These are phyloP conservation scores for Apiospora sp. DNA, from an alignment of 2,329 filamentous ascomycete genomes.

Conservation along the genomic window DNA sequence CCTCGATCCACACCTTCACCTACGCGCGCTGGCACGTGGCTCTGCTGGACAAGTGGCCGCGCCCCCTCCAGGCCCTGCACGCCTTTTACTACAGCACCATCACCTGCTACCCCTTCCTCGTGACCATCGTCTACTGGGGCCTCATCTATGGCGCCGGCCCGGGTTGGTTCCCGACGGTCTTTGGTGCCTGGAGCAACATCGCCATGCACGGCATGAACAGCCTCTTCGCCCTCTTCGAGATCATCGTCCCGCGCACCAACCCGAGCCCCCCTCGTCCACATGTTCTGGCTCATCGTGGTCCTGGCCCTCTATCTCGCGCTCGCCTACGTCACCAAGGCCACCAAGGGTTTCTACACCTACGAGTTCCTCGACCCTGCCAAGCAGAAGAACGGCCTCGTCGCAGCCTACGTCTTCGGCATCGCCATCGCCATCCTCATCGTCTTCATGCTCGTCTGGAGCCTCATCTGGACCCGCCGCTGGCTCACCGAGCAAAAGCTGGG, in stretches of 20 bases:
- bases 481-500: constrained; percentile 44
- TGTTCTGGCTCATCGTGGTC: constrained; percentile 73
- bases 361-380: constrained; percentile 72
- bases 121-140: constrained; percentile 76
- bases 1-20: constrained; percentile 72
- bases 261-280: constrained; percentile 67
- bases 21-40: constrained; percentile 65
- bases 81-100: constrained; percentile 69
- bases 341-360: constrained; percentile 80
- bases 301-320: constrained; percentile 76
- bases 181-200: constrained; percentile 69
- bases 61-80: constrained; percentile 70
- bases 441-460: constrained; percentile 50
- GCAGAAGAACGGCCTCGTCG: constrained; percentile 63
- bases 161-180: constrained; percentile 61
- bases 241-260: constrained; percentile 71
- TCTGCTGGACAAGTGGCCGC: constrained; percentile 67
- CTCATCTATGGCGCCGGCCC: constrained; percentile 72
- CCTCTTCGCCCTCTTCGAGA: constrained; percentile 77
- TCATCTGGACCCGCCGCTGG: constrained; percentile 51
- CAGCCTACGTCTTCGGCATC: constrained; percentile 66
- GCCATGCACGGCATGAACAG: constrained; percentile 80
- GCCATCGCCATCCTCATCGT: constrained; percentile 51
- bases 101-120: constrained; percentile 71
- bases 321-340: constrained; percentile 76